Conservation (phyloP, 2,329 filamentous ascomycete genomes). For the Stagonosporopsis chrysanthemi region DNA sequence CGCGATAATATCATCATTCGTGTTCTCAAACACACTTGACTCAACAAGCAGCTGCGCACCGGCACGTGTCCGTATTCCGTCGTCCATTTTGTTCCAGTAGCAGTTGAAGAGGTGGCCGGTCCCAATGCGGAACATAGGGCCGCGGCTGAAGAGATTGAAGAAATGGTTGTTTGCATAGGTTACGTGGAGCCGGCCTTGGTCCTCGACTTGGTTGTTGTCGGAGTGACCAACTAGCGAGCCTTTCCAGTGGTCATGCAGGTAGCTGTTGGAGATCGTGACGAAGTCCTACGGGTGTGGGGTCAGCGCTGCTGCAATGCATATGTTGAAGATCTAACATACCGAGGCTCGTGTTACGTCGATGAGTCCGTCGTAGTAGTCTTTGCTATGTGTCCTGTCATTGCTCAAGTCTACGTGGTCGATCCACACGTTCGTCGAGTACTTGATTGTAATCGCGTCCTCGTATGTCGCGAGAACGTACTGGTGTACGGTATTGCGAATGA, state of each 20-base stretch:
- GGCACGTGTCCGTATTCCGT: conserved; percentile 47
- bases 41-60: conserved; percentile 49
- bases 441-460: conserved; percentile 59
- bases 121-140: conserved; percentile 68
- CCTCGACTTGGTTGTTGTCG: conserved; percentile 63
- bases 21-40: conserved; percentile 38
- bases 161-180: conserved; percentile 72
- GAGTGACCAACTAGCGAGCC: conserved; percentile 64
- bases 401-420: conserved; percentile 71
- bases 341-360: conserved; percentile 66
- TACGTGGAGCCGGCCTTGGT: conserved; percentile 65
- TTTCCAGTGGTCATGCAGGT: conserved; percentile 65
- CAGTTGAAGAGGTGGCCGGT: conserved; percentile 66
- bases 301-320: background rate
- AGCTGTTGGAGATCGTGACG: conserved; percentile 60
- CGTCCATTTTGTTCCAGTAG: conserved; percentile 40
- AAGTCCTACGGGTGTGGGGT: conserved; percentile 53
- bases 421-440: conserved; percentile 62
- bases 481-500: conserved; percentile 62
- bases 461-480: conserved; percentile 50
- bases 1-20: conserved; percentile 33
- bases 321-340: background rate
- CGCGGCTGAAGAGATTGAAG: conserved; percentile 67
- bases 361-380: conserved; percentile 72
- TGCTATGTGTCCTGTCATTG: conserved; percentile 63